Evolutionary conservation across 2,329 filamentous ascomycete genomes (phyloP).

Genomic region (Exophiala phaeomuriformis): DNA sequence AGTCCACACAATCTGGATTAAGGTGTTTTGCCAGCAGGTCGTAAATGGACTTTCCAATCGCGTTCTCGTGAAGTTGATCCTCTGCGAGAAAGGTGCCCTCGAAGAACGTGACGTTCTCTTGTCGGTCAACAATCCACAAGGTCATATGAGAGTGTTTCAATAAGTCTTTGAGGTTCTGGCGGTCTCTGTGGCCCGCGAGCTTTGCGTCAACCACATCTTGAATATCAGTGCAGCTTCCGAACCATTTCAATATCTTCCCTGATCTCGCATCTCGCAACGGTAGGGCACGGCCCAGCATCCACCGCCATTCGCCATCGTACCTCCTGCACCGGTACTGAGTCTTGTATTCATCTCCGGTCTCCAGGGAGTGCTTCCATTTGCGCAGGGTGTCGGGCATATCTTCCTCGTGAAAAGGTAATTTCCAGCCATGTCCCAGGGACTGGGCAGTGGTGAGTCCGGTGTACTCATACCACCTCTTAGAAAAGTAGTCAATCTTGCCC

Average conservation of each 20-base stretch:
- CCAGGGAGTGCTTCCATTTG: constrained; percentile 56
- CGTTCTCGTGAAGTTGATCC: constrained; percentile 4
- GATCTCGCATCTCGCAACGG: constrained; percentile 60
- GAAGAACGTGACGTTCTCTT: constrained; percentile 57
- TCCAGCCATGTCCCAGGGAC: constrained; percentile 58
- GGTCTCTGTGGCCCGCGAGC: constrained; percentile 56
- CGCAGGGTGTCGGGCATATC: constrained; percentile 52
- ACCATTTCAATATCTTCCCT: constrained; percentile 69
- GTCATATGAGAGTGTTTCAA: constrained; percentile 69
- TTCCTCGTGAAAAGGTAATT: constrained; percentile 60
- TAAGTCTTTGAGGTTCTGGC: constrained; percentile 65
- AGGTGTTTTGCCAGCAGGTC: constrained; percentile 24
- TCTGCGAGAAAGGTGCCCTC: constrained; percentile 48
- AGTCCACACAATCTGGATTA: background rate
- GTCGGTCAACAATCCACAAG: constrained; percentile 62
- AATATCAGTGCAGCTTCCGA: constrained; percentile 72
- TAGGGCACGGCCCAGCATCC: constrained; percentile 68
- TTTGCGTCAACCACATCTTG: constrained; percentile 66
- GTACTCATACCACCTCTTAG: constrained; percentile 70
- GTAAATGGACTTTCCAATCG: constrained; percentile 30
- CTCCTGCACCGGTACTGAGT: constrained; percentile 64
- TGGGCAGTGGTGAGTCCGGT: constrained; percentile 59
- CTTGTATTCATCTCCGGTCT: constrained; percentile 60
- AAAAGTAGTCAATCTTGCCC: constrained; percentile 65
- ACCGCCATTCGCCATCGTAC: constrained; percentile 63